Conservation (phyloP, 2,329 filamentous ascomycete genomes). For the Fusarium humuli region DNA sequence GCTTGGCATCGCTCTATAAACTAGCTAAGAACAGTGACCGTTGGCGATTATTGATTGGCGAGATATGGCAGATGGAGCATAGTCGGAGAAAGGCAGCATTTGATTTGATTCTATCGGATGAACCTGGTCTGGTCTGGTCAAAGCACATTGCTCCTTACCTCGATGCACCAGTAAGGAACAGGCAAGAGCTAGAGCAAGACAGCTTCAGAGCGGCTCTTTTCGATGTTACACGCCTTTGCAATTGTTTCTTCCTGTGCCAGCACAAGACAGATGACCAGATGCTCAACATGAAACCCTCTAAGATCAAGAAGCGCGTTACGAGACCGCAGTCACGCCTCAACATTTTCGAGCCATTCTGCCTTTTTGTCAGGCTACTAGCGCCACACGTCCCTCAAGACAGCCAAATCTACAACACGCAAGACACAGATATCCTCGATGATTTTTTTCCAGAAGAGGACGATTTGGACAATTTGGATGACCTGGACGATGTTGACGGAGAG, state of each 20-base stretch:
- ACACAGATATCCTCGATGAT: slow-evolving; percentile 35
- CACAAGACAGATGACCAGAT: slow-evolving; percentile 40
- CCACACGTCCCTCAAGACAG: slow-evolving; percentile 49
- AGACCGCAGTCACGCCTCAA: neutral
- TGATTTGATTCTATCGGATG: slow-evolving; percentile 32
- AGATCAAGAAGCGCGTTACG: slow-evolving; percentile 33
- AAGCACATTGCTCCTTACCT: slow-evolving; percentile 34
- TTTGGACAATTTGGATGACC: slow-evolving; percentile 13
- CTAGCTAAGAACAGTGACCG: slow-evolving; percentile 48
- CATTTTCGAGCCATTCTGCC: slow-evolving; percentile 43
- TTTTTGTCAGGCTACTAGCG: slow-evolving; percentile 45
- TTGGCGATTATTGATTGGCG: slow-evolving; percentile 47
- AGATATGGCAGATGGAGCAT: slow-evolving; percentile 49
- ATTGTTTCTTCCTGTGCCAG: slow-evolving; percentile 47
- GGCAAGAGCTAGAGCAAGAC: slow-evolving; percentile 14
- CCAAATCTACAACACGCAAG: slow-evolving; percentile 48
- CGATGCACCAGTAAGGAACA: slow-evolving; percentile 24
- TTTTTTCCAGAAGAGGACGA: slow-evolving; percentile 19
- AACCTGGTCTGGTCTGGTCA: slow-evolving; percentile 37
- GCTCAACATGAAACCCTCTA: slow-evolving; percentile 23
- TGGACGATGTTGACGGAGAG: slow-evolving; percentile 31
- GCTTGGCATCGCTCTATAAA: slow-evolving; percentile 21
- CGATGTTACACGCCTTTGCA: slow-evolving; percentile 49
- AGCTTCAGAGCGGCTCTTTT: slow-evolving; percentile 41
- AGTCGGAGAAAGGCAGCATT: slow-evolving; percentile 46